phyloP scores from a whole-genome alignment of 345 rosid genomes.

The Rhodamnia rubescens region DNA sequence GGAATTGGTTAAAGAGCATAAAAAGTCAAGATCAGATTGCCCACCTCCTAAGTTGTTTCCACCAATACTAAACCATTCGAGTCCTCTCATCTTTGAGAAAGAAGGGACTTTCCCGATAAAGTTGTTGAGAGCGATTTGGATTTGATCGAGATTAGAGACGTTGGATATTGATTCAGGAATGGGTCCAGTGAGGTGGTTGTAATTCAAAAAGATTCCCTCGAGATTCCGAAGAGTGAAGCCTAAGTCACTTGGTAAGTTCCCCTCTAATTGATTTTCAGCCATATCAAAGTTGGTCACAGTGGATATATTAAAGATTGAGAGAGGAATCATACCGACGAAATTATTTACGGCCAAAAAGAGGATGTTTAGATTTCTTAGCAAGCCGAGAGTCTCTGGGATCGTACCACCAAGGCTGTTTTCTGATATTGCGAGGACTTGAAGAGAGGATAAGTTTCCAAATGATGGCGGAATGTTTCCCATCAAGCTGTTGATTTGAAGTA shows the following conservation, averaged over 20 bases:
- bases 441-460: too few relatives aligned
- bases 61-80: accelerated
- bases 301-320: constrained; percentile 3
- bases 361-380: neutral
- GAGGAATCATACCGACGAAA: constrained; percentile 3
- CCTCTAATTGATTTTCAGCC: neutral
- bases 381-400: neutral
- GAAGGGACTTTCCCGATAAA: neutral
- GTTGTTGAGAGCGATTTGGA: neutral
- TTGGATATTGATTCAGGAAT: neutral
- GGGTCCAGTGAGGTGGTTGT: neutral
- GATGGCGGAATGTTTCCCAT: too few relatives aligned
- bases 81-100: neutral
- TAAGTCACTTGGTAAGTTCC: neutral
- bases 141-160: neutral
- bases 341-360: accelerated
- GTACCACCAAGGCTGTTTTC: neutral
- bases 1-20: constrained; percentile 1
- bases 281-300: accelerated
- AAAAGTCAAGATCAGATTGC: constrained; percentile 1
- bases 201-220: accelerated
- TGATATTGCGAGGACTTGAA: accelerated
- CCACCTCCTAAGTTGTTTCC: neutral
- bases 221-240: constrained; percentile 13
- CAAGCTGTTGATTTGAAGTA: too few relatives aligned